Percentiles rank a stretch among this genome's conserved stretches.
phyloP scores from a whole-genome alignment of 306 rosid genomes.

The Inga oerstediana region DNA sequence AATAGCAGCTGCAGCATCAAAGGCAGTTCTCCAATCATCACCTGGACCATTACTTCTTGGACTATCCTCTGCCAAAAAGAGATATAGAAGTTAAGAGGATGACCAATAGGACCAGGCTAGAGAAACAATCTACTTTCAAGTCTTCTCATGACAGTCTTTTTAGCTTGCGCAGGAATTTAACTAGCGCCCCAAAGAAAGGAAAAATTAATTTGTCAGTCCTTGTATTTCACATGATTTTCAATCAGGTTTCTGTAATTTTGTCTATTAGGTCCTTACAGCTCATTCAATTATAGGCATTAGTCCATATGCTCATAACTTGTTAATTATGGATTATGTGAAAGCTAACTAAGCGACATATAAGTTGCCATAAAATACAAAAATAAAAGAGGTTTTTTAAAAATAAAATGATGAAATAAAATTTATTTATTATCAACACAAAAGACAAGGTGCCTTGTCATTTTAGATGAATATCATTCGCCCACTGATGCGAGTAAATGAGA shows the following conservation, averaged over 20 bases:
- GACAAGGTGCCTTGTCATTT: background rate
- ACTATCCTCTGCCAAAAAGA: constrained; percentile 68
- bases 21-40: constrained; percentile 92
- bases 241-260: background rate
- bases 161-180: background rate
- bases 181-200: background rate
- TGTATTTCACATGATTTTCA: too few species aligned
- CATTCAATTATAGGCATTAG: background rate
- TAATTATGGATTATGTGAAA: too few species aligned
- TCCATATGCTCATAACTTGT: background rate
- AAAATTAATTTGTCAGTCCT: background rate
- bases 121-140: background rate
- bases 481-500: background rate
- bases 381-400: too few species aligned
- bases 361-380: too few species aligned
- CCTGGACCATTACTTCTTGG: constrained; percentile 72
- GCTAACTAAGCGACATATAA: too few species aligned
- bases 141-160: background rate
- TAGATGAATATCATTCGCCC: background rate
- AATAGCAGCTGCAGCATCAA: constrained; percentile 81
- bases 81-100: constrained; percentile 6
- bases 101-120: background rate
- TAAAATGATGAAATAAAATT: too few species aligned
- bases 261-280: background rate
- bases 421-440: background rate